These are phyloP conservation scores for Serendipita sp. DNA, from an alignment of 768 basidiomycete genomes.

Conservation along the genomic window DNA sequence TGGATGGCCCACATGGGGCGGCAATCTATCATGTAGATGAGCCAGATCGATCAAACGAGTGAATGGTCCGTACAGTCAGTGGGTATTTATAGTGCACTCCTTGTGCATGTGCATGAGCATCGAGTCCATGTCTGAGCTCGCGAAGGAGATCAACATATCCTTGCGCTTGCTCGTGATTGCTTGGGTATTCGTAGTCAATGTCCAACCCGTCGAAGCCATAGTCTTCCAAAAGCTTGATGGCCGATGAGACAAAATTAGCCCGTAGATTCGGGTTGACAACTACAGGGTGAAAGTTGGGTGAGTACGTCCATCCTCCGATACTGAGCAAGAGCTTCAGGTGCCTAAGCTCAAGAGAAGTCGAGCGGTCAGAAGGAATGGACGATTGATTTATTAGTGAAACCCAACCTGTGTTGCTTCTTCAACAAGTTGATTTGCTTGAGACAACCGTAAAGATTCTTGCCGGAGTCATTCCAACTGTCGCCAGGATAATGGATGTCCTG, in stretches of 20 bases:
- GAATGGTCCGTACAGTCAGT: conserved; percentile 42
- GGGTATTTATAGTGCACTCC: conserved; percentile 47
- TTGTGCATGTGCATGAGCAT: conserved; percentile 53
- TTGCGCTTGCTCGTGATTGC: conserved; percentile 54
- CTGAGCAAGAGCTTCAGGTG: conserved; percentile 40
- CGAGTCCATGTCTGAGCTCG: conserved; percentile 59
- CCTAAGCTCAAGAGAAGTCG: conserved; percentile 9
- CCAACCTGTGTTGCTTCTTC: conserved; percentile 70
- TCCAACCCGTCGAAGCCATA: conserved; percentile 88
- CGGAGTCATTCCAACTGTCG: conserved; percentile 87
- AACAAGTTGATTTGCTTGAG: conserved; percentile 85
- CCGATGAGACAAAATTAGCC: conserved; percentile 62
- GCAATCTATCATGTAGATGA: conserved; percentile 42
- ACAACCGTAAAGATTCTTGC: conserved; percentile 88
- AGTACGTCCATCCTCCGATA: conserved; percentile 95
- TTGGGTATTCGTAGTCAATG: conserved; percentile 87
- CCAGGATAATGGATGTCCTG: conserved; percentile 92
- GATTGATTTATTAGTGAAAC: conserved; percentile 33
- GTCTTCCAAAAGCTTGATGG: conserved; percentile 69
- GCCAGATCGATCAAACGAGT: background rate
- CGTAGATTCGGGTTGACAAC: conserved; percentile 50
- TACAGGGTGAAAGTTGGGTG: conserved; percentile 70
- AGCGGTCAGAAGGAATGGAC: background rate
- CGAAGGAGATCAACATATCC: conserved; percentile 74
- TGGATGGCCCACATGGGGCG: conserved; percentile 79